Evolutionary conservation across 1,139 yeast genomes (phyloP).

Genomic region (Kurtzmaniella quercitrusa): DNA sequence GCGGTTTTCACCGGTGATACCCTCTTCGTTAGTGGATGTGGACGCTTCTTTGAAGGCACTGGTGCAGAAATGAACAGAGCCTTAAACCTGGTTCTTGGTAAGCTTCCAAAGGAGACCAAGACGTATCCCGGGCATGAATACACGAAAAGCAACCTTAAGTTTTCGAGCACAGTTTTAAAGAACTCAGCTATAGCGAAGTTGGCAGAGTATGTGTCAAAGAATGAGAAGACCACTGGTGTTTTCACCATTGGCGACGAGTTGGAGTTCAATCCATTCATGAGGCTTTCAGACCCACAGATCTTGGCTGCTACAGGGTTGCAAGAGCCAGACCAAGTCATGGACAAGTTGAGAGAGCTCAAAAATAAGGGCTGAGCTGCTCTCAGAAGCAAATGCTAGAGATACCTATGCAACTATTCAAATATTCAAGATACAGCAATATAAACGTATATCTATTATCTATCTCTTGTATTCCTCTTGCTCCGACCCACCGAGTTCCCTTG

Average conservation of each 20-base stretch:
- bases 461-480: background rate
- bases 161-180: conserved; percentile 62
- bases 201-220: conserved; percentile 41
- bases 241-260: conserved; percentile 85
- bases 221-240: conserved; percentile 77
- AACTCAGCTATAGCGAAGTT: conserved; percentile 53
- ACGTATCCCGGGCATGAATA: conserved; percentile 97
- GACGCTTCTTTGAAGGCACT: conserved; percentile 90
- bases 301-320: conserved; percentile 39
- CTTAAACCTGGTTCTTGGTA: conserved; percentile 52
- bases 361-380: conserved; percentile 39
- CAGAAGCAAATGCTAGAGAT: background rate
- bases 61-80: conserved; percentile 77
- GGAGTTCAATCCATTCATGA: conserved; percentile 85
- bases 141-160: conserved; percentile 74
- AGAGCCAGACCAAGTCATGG: conserved; percentile 51
- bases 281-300: conserved; percentile 55
- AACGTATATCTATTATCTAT: background rate
- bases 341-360: conserved; percentile 63
- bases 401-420: no score
- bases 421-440: background rate
- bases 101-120: conserved; percentile 61
- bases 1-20: conserved; percentile 97
- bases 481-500: background rate
- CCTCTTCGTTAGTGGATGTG: conserved; percentile 90